Evolutionary conservation across 176 grass and related monocot species (phyloP).

Genomic region (Carex parvula): DNA sequence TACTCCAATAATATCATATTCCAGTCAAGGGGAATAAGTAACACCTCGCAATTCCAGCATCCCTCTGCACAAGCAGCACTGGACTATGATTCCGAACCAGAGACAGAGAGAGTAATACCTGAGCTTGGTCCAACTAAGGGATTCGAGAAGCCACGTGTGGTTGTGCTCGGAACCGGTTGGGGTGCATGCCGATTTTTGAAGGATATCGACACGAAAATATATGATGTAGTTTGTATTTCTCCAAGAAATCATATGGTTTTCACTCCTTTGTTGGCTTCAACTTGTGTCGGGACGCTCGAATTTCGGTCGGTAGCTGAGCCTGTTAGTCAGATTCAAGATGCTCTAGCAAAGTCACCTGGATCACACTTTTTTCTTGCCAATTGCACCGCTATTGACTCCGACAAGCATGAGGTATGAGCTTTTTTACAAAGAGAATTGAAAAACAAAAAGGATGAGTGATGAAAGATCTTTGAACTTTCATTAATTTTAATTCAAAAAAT

Average conservation of each 20-base stretch:
- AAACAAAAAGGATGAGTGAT: background rate
- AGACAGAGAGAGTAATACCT: constrained; percentile 12
- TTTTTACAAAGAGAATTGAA: background rate
- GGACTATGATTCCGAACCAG: constrained; percentile 30
- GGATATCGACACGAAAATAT: constrained; percentile 61
- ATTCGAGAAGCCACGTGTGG: constrained; percentile 65
- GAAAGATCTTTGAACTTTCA: background rate
- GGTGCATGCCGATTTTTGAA: constrained; percentile 84
- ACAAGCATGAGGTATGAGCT: constrained; percentile 44
- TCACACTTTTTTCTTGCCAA: constrained; percentile 80
- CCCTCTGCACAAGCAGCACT: constrained; percentile 12
- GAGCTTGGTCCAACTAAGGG: constrained; percentile 44
- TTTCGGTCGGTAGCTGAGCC: constrained; percentile 90
- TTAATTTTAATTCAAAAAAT: background rate
- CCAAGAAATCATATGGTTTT: constrained; percentile 99
- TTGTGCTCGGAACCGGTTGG: constrained; percentile 86
- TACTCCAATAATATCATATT: background rate
- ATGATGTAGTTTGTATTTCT: constrained; percentile 89
- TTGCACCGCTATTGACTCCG: constrained; percentile 54
- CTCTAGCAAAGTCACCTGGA: constrained; percentile 45
- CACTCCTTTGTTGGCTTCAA: constrained; percentile 87
- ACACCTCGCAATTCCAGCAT: constrained; percentile 23
- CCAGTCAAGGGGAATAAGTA: constrained; percentile 43
- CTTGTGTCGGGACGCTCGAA: constrained; percentile 84
- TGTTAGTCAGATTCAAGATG: constrained; percentile 80